Base-by-base conservation (phyloP, 352 stramenopile genomes). In the Halophytophthora polymorphica region DNA sequence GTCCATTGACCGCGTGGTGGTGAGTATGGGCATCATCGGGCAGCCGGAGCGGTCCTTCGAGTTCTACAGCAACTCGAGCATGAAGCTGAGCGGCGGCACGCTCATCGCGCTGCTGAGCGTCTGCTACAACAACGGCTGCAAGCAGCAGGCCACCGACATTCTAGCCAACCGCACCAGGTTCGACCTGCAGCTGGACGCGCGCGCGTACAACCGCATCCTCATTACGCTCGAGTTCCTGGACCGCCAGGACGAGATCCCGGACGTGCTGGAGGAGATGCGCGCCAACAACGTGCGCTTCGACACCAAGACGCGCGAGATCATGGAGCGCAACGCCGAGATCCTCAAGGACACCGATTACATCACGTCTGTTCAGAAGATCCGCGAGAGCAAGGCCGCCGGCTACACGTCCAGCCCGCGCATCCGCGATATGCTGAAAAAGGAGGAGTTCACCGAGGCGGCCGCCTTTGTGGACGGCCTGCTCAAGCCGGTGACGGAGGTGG, bases 1-100 rank as follows among this genome's bases (percentile, higher is more conserved):
- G 14, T 72, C 77, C 38, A 78, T 91, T 53, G 73, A 91, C 53
- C 81, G 77, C 17, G 71, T 88, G 21, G 85, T 91, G 42, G 44
- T 85, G 34, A 77, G 62, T 17, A 74, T 91, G 50, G 81, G 81
- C 4, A 71, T 85, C 14, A 69, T 71, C n/a, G 50, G 69, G n/a
- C 58, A 86, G 51, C 77, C 81, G 21, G 55, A 73, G 10, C 70
- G 77, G 45, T 55, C 81, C 8, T 91, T 91, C 46, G 77, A 88
- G 35, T 89, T 91, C 44, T 91, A 91, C 64, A 72, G 73, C 38
- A 83, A 87, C 54, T 91, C 81, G 36, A 86, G 71, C 55, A 89
- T 89, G 73, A 87, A 86, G 50, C 66, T 91, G 35, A 85, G 71
- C 53, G 71, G 76, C 19, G 71, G 73, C 22, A 91, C 81, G 45